Base-by-base conservation (phyloP, 2,329 filamentous ascomycete species). In the Basipetospora chlamydospora region DNA sequence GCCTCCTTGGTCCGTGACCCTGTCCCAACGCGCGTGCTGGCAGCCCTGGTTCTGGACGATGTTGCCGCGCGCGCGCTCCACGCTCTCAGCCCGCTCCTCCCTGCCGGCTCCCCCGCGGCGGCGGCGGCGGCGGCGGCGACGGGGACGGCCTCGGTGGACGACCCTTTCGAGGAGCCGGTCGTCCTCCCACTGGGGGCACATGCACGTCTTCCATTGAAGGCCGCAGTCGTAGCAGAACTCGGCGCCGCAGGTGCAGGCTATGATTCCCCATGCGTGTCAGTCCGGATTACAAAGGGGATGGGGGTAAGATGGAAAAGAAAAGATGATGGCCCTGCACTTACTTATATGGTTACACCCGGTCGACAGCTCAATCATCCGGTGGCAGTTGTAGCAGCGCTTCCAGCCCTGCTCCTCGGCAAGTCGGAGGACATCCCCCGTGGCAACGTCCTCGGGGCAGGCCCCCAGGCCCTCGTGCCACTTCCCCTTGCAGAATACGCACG, bases 291-390 rank as follows among this genome's bases (percentile, higher is more conserved):
- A 42, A 6, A 48, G 42, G 2, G 56, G 54, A 3, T 55, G 51
- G 6, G 43, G 2, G 60, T 32, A n/a, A 32, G 11, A 17, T 5
- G 5, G n/a, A n/a, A n/a, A n/a, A n/a, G n/a, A n/a, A n/a, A n/a
- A n/a, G n/a, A n/a, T n/a, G n/a, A n/a, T n/a, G n/a, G n/a, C n/a
- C n/a, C n/a, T n/a, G n/a, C n/a, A 63, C 65, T 47, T 43, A 75
- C 70, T 68, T 3, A 76, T 75, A 35, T 76, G 71, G 35, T 67
- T 56, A 41, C 72, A 76, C 2, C 72, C 71, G 1, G 25, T n/a
- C 0, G 46, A 21, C 0, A 71, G 49, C 48, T 73, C 67, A 0
- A 77, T 57, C 10, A 76, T 23, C 1, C 53, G 40, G 2, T 42
- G 44, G 43, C 72, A 77, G 0, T 42, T 39, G 4, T 46, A 48